phyloP scores from a whole-genome alignment of 73 alveolate species.

The Diophrys appendiculata region DNA sequence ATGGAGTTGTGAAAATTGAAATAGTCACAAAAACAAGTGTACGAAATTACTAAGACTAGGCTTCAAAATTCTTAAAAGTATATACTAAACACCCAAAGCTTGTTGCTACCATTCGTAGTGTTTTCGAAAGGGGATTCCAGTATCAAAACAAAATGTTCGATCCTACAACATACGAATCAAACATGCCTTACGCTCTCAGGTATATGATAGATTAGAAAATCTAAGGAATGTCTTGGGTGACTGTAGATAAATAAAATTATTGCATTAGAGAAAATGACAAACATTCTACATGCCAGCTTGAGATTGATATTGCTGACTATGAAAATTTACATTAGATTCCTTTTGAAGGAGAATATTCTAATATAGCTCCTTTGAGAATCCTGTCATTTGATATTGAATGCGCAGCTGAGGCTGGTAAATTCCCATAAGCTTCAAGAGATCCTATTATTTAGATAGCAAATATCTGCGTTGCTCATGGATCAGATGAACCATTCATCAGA shows the following conservation, averaged over 20 bases:
- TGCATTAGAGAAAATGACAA: conserved; percentile 31
- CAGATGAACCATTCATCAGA: conserved; percentile 89
- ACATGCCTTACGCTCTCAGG: conserved; percentile 97
- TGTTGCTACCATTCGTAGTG: conserved; percentile 81
- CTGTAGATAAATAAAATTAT: conserved; percentile 63
- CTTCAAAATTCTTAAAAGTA: conserved; percentile 76
- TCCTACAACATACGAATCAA: conserved; percentile 93
- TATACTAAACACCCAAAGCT: conserved; percentile 80
- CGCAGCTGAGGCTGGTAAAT: conserved; percentile 84
- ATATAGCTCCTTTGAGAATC: conserved; percentile 98
- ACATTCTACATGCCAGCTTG: conserved; percentile 90
- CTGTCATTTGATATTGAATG: conserved; percentile 99
- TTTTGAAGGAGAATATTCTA: conserved; percentile 86
- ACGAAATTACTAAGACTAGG: conserved; percentile 66
- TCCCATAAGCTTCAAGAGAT: conserved; percentile 87
- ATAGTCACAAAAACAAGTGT: conserved; percentile 49
- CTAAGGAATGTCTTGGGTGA: conserved; percentile 97
- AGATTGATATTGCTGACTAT: conserved; percentile 86
- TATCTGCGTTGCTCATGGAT: conserved; percentile 91
- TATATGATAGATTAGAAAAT: conserved; percentile 97
- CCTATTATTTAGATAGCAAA: conserved; percentile 97
- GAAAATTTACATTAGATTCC: conserved; percentile 75
- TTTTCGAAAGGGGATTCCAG: conserved; percentile 75
- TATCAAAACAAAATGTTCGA: conserved; percentile 57
- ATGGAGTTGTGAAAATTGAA: conserved; percentile 75